Evolutionary conservation across 805 yeast species (phyloP).

Genomic region (Kodamaea laetipori): DNA sequence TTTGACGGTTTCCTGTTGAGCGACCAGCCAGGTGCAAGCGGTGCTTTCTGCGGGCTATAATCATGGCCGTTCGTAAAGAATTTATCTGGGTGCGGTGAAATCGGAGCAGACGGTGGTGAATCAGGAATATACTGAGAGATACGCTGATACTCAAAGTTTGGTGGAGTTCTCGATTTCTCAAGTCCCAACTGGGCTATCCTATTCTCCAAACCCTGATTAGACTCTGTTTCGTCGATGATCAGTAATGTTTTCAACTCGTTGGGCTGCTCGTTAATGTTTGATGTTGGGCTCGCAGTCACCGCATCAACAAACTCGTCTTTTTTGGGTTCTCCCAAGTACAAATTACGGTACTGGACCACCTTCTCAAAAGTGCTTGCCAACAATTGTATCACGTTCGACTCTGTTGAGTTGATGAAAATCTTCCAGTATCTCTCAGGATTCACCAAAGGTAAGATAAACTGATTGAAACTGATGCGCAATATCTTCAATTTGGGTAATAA

Average conservation of each 20-base stretch:
- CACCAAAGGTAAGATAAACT: constrained; percentile 63
- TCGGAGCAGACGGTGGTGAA: constrained; percentile 47
- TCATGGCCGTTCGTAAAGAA: background rate
- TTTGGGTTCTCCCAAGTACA: constrained; percentile 21
- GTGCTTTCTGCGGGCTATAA: constrained; percentile 8
- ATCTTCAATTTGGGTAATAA: constrained; percentile 65
- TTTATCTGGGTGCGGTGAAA: constrained; percentile 33
- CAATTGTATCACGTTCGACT: constrained; percentile 24
- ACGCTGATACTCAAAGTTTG: constrained; percentile 9
- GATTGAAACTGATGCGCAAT: constrained; percentile 48
- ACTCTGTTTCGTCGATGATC: constrained; percentile 16
- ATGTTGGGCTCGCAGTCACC: background rate
- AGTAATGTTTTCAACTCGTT: constrained; percentile 16
- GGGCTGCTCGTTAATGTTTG: constrained; percentile 16
- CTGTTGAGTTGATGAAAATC: constrained; percentile 40
- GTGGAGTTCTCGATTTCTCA: background rate
- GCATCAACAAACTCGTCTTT: constrained; percentile 1
- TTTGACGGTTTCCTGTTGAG: constrained; percentile 21
- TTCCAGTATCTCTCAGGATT: constrained; percentile 82
- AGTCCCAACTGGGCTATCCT: background rate
- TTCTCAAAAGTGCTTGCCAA: constrained; percentile 41
- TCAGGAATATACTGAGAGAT: constrained; percentile 39
- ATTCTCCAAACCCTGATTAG: background rate
- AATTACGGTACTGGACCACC: constrained; percentile 46
- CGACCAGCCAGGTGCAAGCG: constrained; percentile 15